Evolutionary conservation across 2,329 filamentous ascomycete genomes (phyloP), one percentile per base, ranked within the genome.

Genomic region (Gremmenia infestans): DNA sequence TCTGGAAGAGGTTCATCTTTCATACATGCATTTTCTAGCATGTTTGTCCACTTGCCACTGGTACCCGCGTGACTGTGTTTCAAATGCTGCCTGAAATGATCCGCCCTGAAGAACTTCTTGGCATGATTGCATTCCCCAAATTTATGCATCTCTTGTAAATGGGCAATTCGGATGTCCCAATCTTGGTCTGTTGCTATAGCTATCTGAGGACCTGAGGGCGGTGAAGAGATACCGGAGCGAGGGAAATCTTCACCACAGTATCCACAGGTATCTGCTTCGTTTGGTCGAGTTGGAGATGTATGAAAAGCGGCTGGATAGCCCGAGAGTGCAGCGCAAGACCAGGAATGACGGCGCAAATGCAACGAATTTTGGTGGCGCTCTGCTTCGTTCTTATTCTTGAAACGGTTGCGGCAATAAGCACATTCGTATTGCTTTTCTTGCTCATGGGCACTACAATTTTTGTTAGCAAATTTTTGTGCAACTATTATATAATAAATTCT

Each of bases 321-420:
- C 11, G 83, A 83, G 25, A 99, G 82, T 0, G 92, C 90, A 35
- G 91, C 92, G 72, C 94, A 99, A 11, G 93, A 97, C 94, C 94
- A 99, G 49, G 92, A 97, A 74, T 97, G 91, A 23, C 88, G 86
- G 36, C 93, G 85, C 8, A 97, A 81, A 72, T 97, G 93, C 11
- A 97, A 82, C 14, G 92, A 96, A 68, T 97, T 97, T 68, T 96
- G 92, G 70, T 97, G 93, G 35, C 94, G 85, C 72, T 97, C 93
- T 2, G 92, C 92, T 74, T 97, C 94, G 67, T 97, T 97, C 75
- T 97, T 97, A 76, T 97, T 97, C 74, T 97, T 97, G 78, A 97
- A 97, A 11, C 93, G 86, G 70, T 97, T 97, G 43, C 88, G 88
- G 72, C 93, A 97, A 71, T 90, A 97, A 28, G 85, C 81, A 72